Percentiles rank a stretch among this genome's conserved stretches.
These are phyloP conservation scores for Aspergillus felis DNA, from an alignment of 2,329 filamentous ascomycete genomes.

Conservation along the genomic window DNA sequence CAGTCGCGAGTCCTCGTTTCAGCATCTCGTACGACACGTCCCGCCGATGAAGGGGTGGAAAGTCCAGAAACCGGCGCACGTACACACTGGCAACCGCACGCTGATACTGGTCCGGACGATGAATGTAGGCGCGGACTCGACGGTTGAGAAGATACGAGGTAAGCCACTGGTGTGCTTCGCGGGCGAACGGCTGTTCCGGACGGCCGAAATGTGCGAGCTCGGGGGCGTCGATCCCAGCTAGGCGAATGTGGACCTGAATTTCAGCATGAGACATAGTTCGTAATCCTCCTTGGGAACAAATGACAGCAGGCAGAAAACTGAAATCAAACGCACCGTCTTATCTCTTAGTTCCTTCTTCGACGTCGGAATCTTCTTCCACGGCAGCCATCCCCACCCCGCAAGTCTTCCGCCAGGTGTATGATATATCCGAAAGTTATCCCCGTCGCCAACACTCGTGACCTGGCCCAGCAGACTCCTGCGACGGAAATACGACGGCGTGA, in stretches of 20 bases:
- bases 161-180: slow-evolving; percentile 81
- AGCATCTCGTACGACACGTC: slow-evolving; percentile 92
- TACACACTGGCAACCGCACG: slow-evolving; percentile 83
- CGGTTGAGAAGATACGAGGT: slow-evolving; percentile 65
- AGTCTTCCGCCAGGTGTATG: slow-evolving; percentile 89
- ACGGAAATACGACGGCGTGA: slow-evolving; percentile 71
- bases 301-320: not conserved
- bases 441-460: slow-evolving; percentile 93
- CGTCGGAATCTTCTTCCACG: slow-evolving; percentile 64
- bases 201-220: slow-evolving; percentile 90
- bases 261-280: not conserved
- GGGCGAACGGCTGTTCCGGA: slow-evolving; percentile 76
- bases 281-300: not conserved
- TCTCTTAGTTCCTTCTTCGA: slow-evolving; percentile 66
- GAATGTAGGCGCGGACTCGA: slow-evolving; percentile 76
- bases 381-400: slow-evolving; percentile 89
- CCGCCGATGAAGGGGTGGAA: slow-evolving; percentile 52
- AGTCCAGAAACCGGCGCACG: slow-evolving; percentile 53
- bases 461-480: slow-evolving; percentile 73
- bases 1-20: slow-evolving; percentile 75
- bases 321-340: slow-evolving; percentile 61
- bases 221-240: slow-evolving; percentile 90
- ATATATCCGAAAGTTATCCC: slow-evolving; percentile 90
- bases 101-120: slow-evolving; percentile 86
- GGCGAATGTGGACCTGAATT: slow-evolving; percentile 70